A percentile compares a stretch with the other conserved stretches of the same genome.
phyloP scores from a whole-genome alignment of 2,329 filamentous ascomycete species.

The Penicillium sp. region DNA sequence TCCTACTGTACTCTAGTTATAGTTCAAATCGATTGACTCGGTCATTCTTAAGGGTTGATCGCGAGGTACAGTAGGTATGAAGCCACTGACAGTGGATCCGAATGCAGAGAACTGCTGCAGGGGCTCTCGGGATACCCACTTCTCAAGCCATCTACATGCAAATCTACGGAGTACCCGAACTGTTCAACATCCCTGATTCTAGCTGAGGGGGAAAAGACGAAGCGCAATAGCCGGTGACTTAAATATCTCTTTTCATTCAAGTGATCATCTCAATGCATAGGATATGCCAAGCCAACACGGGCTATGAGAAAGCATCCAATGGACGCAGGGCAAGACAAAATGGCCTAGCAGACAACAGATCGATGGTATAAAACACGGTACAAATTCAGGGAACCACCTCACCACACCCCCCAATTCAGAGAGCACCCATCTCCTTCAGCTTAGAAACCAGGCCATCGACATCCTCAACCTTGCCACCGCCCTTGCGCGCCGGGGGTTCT shows the following conservation, averaged over 20 bases:
- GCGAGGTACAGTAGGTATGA: neutral
- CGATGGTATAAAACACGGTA: slow-evolving; percentile 24
- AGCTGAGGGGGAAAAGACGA: neutral
- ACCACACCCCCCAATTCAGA: slow-evolving; percentile 49
- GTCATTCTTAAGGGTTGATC: neutral
- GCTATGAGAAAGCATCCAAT: slow-evolving; percentile 4
- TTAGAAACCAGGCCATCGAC: slow-evolving; percentile 91
- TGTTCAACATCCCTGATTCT: neutral
- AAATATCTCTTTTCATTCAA: neutral
- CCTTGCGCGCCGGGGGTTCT: slow-evolving; percentile 84
- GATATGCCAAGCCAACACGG: slow-evolving; percentile 6
- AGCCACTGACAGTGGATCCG: neutral
- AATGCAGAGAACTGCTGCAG: neutral
- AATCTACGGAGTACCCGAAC: neutral
- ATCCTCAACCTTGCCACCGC: slow-evolving; percentile 94
- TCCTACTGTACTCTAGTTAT: neutral
- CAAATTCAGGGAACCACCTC: slow-evolving; percentile 8
- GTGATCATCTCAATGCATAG: slow-evolving; percentile 1
- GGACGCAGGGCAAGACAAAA: slow-evolving; percentile 7
- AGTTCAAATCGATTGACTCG: neutral
- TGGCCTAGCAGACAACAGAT: slow-evolving; percentile 10
- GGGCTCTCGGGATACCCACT: neutral
- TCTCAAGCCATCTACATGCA: neutral
- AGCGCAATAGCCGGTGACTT: neutral
- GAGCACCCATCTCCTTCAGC: slow-evolving; percentile 90